Base-by-base conservation (phyloP, 345 rosid species). In the Litchi chinensis region DNA sequence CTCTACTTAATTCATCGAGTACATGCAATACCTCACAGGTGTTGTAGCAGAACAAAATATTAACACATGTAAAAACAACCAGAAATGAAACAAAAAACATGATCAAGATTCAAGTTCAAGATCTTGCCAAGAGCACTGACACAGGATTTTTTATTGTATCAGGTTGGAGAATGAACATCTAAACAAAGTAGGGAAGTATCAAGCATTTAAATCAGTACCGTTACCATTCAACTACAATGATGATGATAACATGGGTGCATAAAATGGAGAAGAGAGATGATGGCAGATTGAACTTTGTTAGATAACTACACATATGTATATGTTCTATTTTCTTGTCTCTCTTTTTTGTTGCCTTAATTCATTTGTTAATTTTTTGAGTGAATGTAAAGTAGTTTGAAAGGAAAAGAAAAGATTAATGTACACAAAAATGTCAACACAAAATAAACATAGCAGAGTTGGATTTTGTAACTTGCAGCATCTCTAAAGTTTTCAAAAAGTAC, bases 111-210 rank as follows among this genome's bases (percentile, higher is more conserved):
- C 59, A 54, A 6, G n/a, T 54, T 19, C n/a, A 54, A 15, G 37
- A 32, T 32, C 37, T 32, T 2, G 37, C 37, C 37, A 32, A 32
- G 37, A 46, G 52, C 8, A 22, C 71, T 76, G 48, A 70, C 21
- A 70, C 21, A 10, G 44, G 24, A 37, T 77, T 76, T 60, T 65
- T 22, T 62, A 52, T 18, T 75, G 62, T 46, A 71, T 28, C 80
- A 93, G 98, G 90, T 78, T 91, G 93, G 98, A 94, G 89, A 92
- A 91, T 81, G 97, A 94, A 80, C 98, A 94, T 86, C 78, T 94
- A 76, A 91, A 92, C 87, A 91, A 92, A 68, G 94, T 93, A 22
- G 98, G 94, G 40, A 91, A 91, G 79, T 93, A 73, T 76, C 83
- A 96, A 69, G 98, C 98, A 39, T 93, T 93, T 80, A 91, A 91